A percentile compares a stretch with the other conserved stretches of the same genome.
Conservation (phyloP, 2,329 filamentous ascomycete genomes). For the Xylaria sp. region DNA sequence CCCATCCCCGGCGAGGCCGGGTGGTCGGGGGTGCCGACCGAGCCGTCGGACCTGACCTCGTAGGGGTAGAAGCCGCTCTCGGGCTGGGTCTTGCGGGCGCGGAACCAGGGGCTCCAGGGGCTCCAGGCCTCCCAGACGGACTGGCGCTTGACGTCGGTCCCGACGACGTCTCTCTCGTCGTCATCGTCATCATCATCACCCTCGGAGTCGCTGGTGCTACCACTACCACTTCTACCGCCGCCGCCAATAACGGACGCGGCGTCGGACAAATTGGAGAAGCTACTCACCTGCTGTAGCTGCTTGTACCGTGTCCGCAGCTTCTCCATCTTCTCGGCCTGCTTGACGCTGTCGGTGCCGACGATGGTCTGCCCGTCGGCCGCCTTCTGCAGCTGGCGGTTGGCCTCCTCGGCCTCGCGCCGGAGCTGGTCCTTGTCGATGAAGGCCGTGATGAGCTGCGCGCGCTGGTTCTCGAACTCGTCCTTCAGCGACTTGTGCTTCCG, state of each 20-base stretch:
- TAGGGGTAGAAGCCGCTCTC: slow-evolving; percentile 26
- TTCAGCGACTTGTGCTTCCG: slow-evolving; percentile 52
- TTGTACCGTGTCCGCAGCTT: slow-evolving; percentile 59
- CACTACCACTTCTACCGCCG: slow-evolving; percentile 17
- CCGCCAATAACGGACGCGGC: slow-evolving; percentile 7
- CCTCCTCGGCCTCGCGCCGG: slow-evolving; percentile 55
- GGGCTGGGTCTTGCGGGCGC: slow-evolving; percentile 5
- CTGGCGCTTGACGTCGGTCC: slow-evolving; percentile 27
- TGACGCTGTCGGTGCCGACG: slow-evolving; percentile 37
- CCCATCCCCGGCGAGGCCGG: slow-evolving; percentile 10
- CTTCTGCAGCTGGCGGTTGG: slow-evolving; percentile 46
- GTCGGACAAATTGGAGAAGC: slow-evolving; percentile 16
- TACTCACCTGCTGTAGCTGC: slow-evolving; percentile 62
- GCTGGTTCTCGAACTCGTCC: slow-evolving; percentile 58
- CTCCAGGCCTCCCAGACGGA: slow-evolving; percentile 28
- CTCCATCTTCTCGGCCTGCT: slow-evolving; percentile 56
- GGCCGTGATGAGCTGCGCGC: slow-evolving; percentile 62
- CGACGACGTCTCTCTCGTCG: slow-evolving; percentile 20
- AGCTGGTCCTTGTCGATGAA: slow-evolving; percentile 64
- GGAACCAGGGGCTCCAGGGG: slow-evolving; percentile 21
- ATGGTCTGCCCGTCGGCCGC: slow-evolving; percentile 35
- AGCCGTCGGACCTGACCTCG: slow-evolving; percentile 15
- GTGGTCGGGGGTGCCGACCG: slow-evolving; percentile 15
- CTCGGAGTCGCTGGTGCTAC: slow-evolving; percentile 18
- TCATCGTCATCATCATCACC: slow-evolving; percentile 12